Evolutionary conservation across 192 early-diverging fungal species (phyloP), one percentile per base, ranked within the genome.

Genomic region (Podila clonocystis): DNA sequence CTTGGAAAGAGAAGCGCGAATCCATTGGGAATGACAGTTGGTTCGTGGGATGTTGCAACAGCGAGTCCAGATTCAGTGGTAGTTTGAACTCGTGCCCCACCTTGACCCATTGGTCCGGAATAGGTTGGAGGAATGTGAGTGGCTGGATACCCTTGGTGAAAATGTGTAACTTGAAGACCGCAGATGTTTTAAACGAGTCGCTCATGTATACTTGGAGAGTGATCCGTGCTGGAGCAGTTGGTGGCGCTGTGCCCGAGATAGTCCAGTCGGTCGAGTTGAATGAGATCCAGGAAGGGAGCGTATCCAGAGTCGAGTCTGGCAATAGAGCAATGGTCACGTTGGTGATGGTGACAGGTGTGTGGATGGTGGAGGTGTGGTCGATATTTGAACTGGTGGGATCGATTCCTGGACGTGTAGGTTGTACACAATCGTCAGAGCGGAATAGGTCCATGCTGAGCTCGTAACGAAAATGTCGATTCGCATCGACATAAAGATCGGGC

Each of bases 231-330:
- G 67, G 58, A 2, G 11, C 26, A 20, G 7, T 22, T 29, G 36
- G 33, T 26, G 67, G 67, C 0, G 45, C 57, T 8, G 24, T 50
- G 17, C 67, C 67, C 12, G 55, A 28, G 20, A 68, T 22, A 9
- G 38, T 60, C 38, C 55, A 38, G 8, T 34, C 59, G 1, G 24
- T 30, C 17, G 28, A 17, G 19, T 68, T 36, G 34, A 68, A 68
- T 15, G 58, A 41, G 38, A 68, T 26, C 67, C 67, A 68, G 34
- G 19, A 45, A 8, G 67, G 67, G 50, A 68, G 67, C 11, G 24
- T 60, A 5, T 58, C 57, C 22, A 45, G 33, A 15, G 41, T 38
- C 22, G 58, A 45, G 13, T 68, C 67, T 58, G 58, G n/a, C 24
- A 58, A 60, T 22, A 68, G 24, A n/a, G 24, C n/a, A 31, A 60